phyloP scores from a whole-genome alignment of 1,284 basidiomycete species.

The Xanthoconium separans region DNA sequence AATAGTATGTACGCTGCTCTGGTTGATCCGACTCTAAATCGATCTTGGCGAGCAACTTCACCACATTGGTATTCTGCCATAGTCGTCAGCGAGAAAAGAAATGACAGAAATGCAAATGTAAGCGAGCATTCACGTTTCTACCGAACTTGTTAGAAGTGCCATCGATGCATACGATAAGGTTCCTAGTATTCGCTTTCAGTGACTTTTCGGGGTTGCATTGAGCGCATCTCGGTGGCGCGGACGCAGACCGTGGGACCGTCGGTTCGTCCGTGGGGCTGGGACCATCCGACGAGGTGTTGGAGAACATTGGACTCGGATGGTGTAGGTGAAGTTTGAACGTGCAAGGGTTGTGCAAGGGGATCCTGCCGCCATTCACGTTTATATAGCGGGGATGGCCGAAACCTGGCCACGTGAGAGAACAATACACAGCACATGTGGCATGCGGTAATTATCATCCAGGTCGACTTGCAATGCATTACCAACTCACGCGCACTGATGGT shows the following conservation, averaged over 20 bases:
- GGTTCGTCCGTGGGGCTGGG: background rate
- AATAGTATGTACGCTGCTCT: slow-evolving; percentile 35
- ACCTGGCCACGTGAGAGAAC: too few relatives aligned
- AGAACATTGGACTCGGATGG: too few relatives aligned
- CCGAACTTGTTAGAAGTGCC: slow-evolving; percentile 32
- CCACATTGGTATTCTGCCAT: slow-evolving; percentile 36
- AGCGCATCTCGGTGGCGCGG: slow-evolving; percentile 6
- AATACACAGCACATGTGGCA: too few relatives aligned
- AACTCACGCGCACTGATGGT: too few relatives aligned
- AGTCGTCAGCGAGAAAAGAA: slow-evolving; percentile 4
- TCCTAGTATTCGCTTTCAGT: slow-evolving; percentile 17
- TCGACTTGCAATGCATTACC: too few relatives aligned
- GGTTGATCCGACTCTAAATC: slow-evolving; percentile 11
- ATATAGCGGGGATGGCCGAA: too few relatives aligned
- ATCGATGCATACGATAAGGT: slow-evolving; percentile 32
- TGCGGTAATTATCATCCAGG: too few relatives aligned
- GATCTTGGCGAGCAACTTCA: slow-evolving; percentile 32
- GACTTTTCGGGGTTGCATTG: slow-evolving; percentile 12
- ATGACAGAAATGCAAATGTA: background rate
- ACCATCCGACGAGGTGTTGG: too few relatives aligned
- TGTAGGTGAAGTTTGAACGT: too few relatives aligned
- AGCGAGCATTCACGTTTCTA: slow-evolving; percentile 16
- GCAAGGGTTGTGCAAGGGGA: too few relatives aligned
- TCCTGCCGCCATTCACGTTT: too few relatives aligned
- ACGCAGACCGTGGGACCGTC: background rate